Percentiles rank a stretch among this genome's conserved stretches.
phyloP scores from a whole-genome alignment of 176 grass and related monocot species.

The bread wheat (Triticum aestivum) region DNA sequence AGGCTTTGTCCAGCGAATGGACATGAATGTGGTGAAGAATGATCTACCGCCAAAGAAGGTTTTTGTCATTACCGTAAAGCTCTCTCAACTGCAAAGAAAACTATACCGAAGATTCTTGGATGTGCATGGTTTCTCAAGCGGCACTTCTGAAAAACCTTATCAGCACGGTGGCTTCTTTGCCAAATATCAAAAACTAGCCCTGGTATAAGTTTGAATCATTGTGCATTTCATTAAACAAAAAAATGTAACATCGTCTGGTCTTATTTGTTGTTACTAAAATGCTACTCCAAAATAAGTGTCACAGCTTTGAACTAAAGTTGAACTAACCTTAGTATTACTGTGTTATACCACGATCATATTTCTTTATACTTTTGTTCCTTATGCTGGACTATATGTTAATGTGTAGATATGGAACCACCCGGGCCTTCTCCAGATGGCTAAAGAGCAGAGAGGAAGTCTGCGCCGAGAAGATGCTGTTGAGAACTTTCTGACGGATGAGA shows the following conservation, averaged over 20 bases:
- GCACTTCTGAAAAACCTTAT: slow-evolving; percentile 63
- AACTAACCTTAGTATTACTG: not conserved
- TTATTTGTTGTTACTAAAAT: not conserved
- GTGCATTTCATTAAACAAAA: slow-evolving; percentile 22
- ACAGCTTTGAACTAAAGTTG: no score
- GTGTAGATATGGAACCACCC: slow-evolving; percentile 98
- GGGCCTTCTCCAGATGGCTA: slow-evolving; percentile 82
- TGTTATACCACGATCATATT: not conserved
- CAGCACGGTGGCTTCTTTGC: slow-evolving; percentile 80
- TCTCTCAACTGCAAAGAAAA: slow-evolving; percentile 86
- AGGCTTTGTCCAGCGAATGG: slow-evolving; percentile 98
- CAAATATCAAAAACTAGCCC: slow-evolving; percentile 85
- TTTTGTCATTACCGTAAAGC: slow-evolving; percentile 96
- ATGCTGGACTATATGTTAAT: slow-evolving; percentile 12
- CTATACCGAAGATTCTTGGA: slow-evolving; percentile 95
- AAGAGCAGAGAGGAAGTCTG: slow-evolving; percentile 71
- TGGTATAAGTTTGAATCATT: slow-evolving; percentile 45
- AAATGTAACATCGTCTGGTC: not conserved
- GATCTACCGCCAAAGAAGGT: slow-evolving; percentile 97
- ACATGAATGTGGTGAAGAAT: slow-evolving; percentile 97
- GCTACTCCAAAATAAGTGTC: no score
- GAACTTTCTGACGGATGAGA: slow-evolving; percentile 81
- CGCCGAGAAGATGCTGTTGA: slow-evolving; percentile 68
- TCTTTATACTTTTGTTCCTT: slow-evolving; percentile 17
- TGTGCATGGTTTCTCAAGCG: slow-evolving; percentile 77